These are phyloP conservation scores for Scorias spongiosa DNA, from an alignment of 2,329 filamentous ascomycete species.

Conservation along the genomic window DNA sequence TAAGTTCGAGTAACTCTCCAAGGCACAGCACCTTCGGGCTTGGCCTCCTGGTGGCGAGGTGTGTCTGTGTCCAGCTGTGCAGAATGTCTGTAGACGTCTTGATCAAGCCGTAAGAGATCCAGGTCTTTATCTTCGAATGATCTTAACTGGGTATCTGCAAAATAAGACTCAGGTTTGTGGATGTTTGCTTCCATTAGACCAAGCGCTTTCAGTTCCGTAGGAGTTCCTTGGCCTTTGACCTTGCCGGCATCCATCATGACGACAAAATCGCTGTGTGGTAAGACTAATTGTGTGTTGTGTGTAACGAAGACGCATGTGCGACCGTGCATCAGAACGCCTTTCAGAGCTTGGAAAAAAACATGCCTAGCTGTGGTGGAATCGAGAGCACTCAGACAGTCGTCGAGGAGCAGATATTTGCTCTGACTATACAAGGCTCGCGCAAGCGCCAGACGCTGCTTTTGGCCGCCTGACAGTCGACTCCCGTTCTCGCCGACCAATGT, in stretches of 20 bases:
- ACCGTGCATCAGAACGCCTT: conserved; percentile 66
- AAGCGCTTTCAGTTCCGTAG: background rate
- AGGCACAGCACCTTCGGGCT: conserved; percentile 77
- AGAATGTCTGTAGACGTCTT: background rate
- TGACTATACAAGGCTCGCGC: conserved; percentile 30
- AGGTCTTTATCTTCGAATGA: background rate
- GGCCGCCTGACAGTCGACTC: conserved; percentile 47
- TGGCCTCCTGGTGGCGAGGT: conserved; percentile 56
- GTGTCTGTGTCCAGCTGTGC: conserved; percentile 54
- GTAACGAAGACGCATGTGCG: conserved; percentile 86
- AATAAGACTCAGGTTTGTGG: background rate
- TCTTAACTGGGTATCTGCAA: background rate
- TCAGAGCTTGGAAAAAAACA: conserved; percentile 68
- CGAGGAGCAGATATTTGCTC: conserved; percentile 30
- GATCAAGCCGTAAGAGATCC: background rate
- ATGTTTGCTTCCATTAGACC: background rate
- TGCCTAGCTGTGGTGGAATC: conserved; percentile 30
- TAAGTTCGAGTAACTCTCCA: conserved; percentile 46
- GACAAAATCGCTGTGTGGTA: conserved; percentile 60
- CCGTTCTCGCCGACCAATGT: conserved; percentile 90
- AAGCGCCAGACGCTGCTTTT: conserved; percentile 31
- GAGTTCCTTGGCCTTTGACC: background rate
- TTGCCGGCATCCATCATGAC: conserved; percentile 71
- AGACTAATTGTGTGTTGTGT: conserved; percentile 72
- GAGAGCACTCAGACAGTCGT: conserved; percentile 32